Evolutionary conservation across 768 basidiomycete genomes (phyloP).

Genomic region (Tubosaeta sp.): DNA sequence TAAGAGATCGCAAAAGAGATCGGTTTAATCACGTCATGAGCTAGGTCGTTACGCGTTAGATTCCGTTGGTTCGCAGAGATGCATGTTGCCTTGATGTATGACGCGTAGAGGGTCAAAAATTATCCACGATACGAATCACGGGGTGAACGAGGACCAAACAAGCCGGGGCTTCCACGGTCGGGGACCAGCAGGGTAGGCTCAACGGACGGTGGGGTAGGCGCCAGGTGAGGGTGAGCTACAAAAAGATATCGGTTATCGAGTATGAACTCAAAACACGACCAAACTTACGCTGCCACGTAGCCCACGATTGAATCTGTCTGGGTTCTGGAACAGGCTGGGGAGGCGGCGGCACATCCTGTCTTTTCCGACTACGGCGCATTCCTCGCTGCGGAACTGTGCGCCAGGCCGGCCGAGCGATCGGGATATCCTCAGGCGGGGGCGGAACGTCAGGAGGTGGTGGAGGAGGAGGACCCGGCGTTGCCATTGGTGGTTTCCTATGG

Average conservation of each 20-base stretch:
- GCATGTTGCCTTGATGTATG: not conserved
- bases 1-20: conserved; percentile 13
- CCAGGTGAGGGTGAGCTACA: conserved; percentile 54
- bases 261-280: conserved; percentile 7
- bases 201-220: conserved; percentile 58
- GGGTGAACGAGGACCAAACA: conserved; percentile 79
- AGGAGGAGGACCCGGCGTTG: conserved; percentile 31
- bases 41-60: conserved; percentile 22
- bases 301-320: conserved; percentile 50
- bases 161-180: conserved; percentile 52
- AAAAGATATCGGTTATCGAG: conserved; percentile 4
- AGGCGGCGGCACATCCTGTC: conserved; percentile 31
- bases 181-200: conserved; percentile 61
- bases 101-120: not conserved
- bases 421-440: conserved; percentile 41
- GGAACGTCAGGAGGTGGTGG: conserved; percentile 35
- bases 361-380: conserved; percentile 43
- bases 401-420: conserved; percentile 56
- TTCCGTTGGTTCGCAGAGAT: conserved; percentile 5
- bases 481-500: conserved; percentile 42
- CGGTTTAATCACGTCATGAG: conserved; percentile 8
- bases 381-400: conserved; percentile 42
- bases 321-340: conserved; percentile 36
- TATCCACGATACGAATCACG: conserved; percentile 32
- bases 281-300: conserved; percentile 62